A percentile compares a stretch with the other conserved stretches of the same genome.
Evolutionary conservation across 225 moss, liverwort and hornwort species (phyloP).

Genomic region (Physcomitrellopsis africana): DNA sequence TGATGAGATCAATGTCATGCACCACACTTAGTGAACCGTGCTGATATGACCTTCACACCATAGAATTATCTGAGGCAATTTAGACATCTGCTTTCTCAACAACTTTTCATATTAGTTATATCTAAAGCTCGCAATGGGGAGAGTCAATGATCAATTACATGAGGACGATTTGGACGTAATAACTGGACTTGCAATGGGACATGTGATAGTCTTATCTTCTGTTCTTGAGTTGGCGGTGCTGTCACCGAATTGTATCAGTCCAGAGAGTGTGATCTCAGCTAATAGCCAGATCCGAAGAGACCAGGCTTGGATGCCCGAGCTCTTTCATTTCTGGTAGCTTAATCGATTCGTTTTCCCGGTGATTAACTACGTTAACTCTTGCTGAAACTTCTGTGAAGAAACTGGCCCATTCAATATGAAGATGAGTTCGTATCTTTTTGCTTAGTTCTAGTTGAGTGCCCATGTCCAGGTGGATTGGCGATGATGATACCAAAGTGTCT

Average conservation of each 20-base stretch:
- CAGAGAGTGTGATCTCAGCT: slow-evolving; percentile 32
- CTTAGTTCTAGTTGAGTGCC: not conserved
- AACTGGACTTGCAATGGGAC: not conserved
- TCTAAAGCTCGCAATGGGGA: slow-evolving; percentile 13
- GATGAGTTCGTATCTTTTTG: not conserved
- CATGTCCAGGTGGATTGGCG: not conserved
- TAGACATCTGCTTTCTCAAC: not conserved
- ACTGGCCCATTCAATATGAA: slow-evolving; percentile 26
- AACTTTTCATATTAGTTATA: slow-evolving; percentile 3
- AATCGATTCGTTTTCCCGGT: not conserved
- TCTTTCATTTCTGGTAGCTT: not conserved
- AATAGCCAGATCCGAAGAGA: not conserved
- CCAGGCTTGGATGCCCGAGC: not conserved
- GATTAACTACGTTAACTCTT: not conserved
- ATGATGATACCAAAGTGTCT: slow-evolving; percentile 36
- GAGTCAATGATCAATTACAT: slow-evolving; percentile 2
- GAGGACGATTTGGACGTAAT: slow-evolving; percentile 8
- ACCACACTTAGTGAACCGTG: slow-evolving; percentile 21
- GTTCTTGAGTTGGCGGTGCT: slow-evolving; percentile 6
- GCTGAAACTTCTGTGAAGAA: slow-evolving; percentile 19
- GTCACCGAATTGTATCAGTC: slow-evolving; percentile 26
- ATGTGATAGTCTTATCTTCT: not conserved
- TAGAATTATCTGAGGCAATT: slow-evolving; percentile 24
- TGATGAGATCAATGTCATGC: slow-evolving; percentile 23
- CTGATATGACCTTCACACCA: slow-evolving; percentile 32